Conservation (phyloP, 768 basidiomycete genomes). For the Hemileccinum rubropunctum region DNA sequence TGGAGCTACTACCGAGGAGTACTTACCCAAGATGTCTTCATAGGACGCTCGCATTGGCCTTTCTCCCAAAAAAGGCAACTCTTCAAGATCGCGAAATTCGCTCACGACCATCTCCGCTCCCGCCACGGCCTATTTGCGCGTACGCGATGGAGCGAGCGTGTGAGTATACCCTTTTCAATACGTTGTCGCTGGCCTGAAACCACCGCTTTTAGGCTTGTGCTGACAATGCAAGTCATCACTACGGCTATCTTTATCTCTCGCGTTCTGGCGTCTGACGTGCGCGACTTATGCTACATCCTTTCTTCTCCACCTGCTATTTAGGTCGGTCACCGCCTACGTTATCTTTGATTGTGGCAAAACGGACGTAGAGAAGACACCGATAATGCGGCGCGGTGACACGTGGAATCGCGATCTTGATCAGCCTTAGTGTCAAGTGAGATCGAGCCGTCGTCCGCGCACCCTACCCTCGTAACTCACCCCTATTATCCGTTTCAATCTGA, state of each 20-base stretch:
- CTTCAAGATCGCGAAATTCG: conserved; percentile 9
- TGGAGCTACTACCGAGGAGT: conserved; percentile 1
- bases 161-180: conserved; percentile 1
- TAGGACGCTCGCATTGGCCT: not conserved
- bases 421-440: not conserved
- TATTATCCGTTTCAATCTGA: conserved; percentile 3
- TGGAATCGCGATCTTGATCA: not conserved
- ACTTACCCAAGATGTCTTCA: not conserved
- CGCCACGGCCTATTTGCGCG: conserved; percentile 9
- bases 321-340: conserved; percentile 5
- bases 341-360: not conserved
- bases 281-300: conserved; percentile 7
- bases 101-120: conserved; percentile 18
- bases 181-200: conserved; percentile 1
- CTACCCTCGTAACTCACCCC: not conserved
- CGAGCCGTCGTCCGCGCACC: not conserved
- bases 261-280: not conserved
- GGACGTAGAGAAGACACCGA: not conserved
- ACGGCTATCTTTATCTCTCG: conserved; percentile 2
- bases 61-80: conserved; percentile 16
- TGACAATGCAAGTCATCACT: not conserved
- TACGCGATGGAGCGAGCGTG: conserved; percentile 16
- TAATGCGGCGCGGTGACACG: not conserved
- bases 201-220: not conserved
- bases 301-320: conserved; percentile 1